Base-by-base conservation (phyloP, 106 monocot genomes). In the Allium fistulosum region DNA sequence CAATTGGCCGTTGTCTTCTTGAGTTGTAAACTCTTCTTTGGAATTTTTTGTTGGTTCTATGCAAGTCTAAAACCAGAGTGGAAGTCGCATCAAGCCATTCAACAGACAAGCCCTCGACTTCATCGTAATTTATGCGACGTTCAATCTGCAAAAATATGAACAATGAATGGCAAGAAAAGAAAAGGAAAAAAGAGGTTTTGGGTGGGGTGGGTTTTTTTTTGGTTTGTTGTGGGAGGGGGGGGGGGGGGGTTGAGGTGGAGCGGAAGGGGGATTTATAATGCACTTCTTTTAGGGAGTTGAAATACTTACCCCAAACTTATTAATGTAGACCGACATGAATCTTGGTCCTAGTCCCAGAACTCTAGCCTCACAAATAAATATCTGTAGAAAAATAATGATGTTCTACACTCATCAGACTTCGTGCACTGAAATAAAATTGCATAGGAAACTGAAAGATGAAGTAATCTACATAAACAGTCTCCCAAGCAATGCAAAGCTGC, bases 321-420 rank as follows among this genome's bases (percentile, higher is more conserved):
- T 72, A 16, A 88, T 72, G 70, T 84, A 88, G 80, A 88, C 70
- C 60, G 88, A 81, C 84, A 88, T 82, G 72, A 88, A 88, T 61
- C 66, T 85, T 57, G 88, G 88, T 49, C 88, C 88, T 60, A 88
- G 68, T 48, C 74, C 81, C 53, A 85, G 18, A 47, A 88, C 79
- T 73, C 85, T 85, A 26, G 85, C 85, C 68, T 82, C 74, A 66
- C 76, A 79, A 71, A 88, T 70, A 46, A 85, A n/a, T 52, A 66
- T 57, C 86, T 86, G 86, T 55, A 73, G 55, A 48, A 17, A 57
- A 55, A 18, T 9, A 48, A 65, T 14, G 53, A 55, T 55, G 15
- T 15, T 55, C 15, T 55, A 55, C 15, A 55, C 53, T 5, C 1
- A 12, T 55, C 53, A 55, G 37, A 37, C 37, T 37, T 37, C 5